Base-by-base conservation (phyloP, 2,329 filamentous ascomycete species). In the Penicillium sp. region DNA sequence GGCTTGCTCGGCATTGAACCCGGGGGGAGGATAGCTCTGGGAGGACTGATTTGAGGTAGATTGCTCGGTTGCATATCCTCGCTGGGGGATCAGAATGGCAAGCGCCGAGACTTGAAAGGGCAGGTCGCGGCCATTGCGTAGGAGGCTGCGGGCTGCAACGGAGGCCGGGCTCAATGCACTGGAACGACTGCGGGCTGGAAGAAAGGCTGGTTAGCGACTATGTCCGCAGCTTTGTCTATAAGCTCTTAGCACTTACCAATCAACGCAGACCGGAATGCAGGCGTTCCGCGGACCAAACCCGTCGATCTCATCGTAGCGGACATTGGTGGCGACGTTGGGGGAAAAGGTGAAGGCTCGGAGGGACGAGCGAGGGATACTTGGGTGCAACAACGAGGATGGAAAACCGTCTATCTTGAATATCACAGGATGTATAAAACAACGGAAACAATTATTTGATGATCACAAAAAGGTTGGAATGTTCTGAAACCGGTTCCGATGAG, bases 1-100 rank as follows among this genome's bases (percentile, higher is more conserved):
- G 59, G 91, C 91, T 74, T 89, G 79, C 64, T 92, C 85, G n/a
- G 88, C 77, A 67, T 93, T 91, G 77, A 95, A 96, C 25, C 91
- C 91, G 12, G 90, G 91, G 49, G 91, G 91, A 37, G 89, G 91
- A 41, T 81, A 84, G 46, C 79, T 76, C 43, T 80, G 75, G 38
- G 64, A 64, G 16, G 76, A 72, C 33, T 56, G 61, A 18, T 13
- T 45, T 3, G 76, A 72, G 14, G 76, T 77, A 12, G 77, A 77
- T 11, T 79, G 77, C 55, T 84, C 80, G 39, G 82, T 86, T 25
- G 80, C 74, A 55, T 80, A 75, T 53, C 68, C 67, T 49, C 78
- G 67, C 38, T 73, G 72, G 3, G 80, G 79, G 16, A 84, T 66
- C 46, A 83, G 66, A 44, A 83, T 77, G 35, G 81, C 80, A 41